Evolutionary conservation across 2,329 filamentous ascomycete genomes (phyloP).

Genomic region (Penicillium sp.): DNA sequence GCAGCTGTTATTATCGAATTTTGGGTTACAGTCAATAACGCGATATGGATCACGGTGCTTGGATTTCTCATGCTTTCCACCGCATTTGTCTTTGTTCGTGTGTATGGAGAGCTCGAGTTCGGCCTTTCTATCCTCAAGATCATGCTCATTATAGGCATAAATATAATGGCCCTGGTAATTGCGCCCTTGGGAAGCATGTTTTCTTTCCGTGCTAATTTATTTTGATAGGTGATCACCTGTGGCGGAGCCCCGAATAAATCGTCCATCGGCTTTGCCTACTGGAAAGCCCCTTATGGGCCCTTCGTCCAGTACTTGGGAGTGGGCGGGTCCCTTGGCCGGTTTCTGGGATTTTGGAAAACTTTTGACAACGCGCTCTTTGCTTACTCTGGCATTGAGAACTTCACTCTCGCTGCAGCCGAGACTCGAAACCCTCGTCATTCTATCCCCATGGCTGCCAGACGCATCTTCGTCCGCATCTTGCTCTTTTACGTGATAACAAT

Average conservation of each 20-base stretch:
- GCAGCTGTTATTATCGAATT: slow-evolving; percentile 31
- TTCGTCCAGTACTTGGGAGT: slow-evolving; percentile 41
- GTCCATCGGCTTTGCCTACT: slow-evolving; percentile 44
- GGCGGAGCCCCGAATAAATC: slow-evolving; percentile 37
- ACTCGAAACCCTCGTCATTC: slow-evolving; percentile 51
- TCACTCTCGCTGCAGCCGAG: slow-evolving; percentile 52
- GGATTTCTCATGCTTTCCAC: slow-evolving; percentile 36
- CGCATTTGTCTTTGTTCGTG: slow-evolving; percentile 36
- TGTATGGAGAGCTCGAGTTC: slow-evolving; percentile 55
- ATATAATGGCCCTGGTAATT: slow-evolving; percentile 53
- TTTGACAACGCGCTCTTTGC: slow-evolving; percentile 26
- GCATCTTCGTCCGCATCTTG: slow-evolving; percentile 54
- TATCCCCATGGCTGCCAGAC: slow-evolving; percentile 52
- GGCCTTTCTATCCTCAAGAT: slow-evolving; percentile 57
- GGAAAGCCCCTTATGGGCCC: slow-evolving; percentile 41
- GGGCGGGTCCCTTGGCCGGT: slow-evolving; percentile 45
- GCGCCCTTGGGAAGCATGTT: not conserved
- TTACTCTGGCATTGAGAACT: slow-evolving; percentile 47
- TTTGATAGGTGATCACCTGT: slow-evolving; percentile 30
- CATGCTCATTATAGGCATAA: slow-evolving; percentile 59
- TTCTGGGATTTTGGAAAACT: slow-evolving; percentile 41
- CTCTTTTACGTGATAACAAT: slow-evolving; percentile 57
- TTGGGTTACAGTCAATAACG: slow-evolving; percentile 51
- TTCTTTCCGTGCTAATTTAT: not conserved
- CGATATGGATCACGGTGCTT: slow-evolving; percentile 42